These are phyloP conservation scores for Leccinum barrowsii DNA, from an alignment of 768 basidiomycete species.

Conservation along the genomic window DNA sequence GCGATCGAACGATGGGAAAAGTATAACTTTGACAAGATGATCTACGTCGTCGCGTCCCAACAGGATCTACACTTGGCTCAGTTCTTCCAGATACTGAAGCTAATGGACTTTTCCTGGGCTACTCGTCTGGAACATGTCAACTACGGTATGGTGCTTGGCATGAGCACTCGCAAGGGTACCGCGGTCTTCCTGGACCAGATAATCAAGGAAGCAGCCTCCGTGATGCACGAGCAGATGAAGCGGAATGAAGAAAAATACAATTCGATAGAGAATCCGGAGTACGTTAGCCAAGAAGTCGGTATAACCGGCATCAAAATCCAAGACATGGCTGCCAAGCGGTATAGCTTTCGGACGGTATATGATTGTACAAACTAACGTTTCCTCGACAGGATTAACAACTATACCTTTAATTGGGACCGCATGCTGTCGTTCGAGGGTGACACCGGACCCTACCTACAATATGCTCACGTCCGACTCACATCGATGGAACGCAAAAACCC, in stretches of 20 bases:
- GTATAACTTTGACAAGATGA: slow-evolving; percentile 89
- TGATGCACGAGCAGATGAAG: slow-evolving; percentile 97
- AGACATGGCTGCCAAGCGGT: slow-evolving; percentile 95
- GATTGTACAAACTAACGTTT: neutral
- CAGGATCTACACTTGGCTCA: slow-evolving; percentile 87
- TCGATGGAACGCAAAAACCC: slow-evolving; percentile 93
- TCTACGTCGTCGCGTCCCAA: slow-evolving; percentile 87
- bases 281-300: slow-evolving; percentile 76
- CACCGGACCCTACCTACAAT: slow-evolving; percentile 94
- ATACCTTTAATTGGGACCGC: slow-evolving; percentile 90
- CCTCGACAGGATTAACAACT: slow-evolving; percentile 80
- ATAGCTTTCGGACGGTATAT: slow-evolving; percentile 17
- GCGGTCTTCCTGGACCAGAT: slow-evolving; percentile 95
- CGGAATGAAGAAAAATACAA: slow-evolving; percentile 92
- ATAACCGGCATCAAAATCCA: slow-evolving; percentile 97
- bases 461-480: slow-evolving; percentile 89
- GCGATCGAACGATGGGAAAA: slow-evolving; percentile 90
- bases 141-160: slow-evolving; percentile 88
- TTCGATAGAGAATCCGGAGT: slow-evolving; percentile 83
- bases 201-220: slow-evolving; percentile 78
- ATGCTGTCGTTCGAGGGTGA: slow-evolving; percentile 97
- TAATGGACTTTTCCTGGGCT: slow-evolving; percentile 91
- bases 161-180: slow-evolving; percentile 92
- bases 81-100: slow-evolving; percentile 88
- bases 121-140: slow-evolving; percentile 81